Evolutionary conservation across 1,139 yeast species (phyloP), one percentile per base, ranked within the genome.

Genomic region (Kodamaea anthophila): DNA sequence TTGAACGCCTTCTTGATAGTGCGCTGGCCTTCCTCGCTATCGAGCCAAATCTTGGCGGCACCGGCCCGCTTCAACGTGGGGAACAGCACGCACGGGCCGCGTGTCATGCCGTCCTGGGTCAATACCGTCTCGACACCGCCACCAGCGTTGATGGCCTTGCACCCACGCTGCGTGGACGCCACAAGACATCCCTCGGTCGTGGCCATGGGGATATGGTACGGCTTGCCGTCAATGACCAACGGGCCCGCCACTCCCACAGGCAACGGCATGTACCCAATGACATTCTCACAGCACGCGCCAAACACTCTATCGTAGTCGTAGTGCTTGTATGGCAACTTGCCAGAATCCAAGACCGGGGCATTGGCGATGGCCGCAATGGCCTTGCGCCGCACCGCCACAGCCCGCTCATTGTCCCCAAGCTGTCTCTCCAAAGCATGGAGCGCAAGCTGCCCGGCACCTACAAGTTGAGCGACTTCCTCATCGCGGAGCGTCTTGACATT

Each of bases 241-340:
- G 99, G 98, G 34, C 99, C 99, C 21, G 97, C 97, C 51, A 93
- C 82, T 55, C 99, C 98, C 37, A 91, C 86, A 8, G 98, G 99
- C 28, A 91, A 57, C 19, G 98, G 99, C 77, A 88, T 76, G 53
- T 70, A 91, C 23, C 98, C 99, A 56, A 91, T 84, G 36, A 91
- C 98, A 52, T 91, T 91, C 58, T 91, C 99, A 66, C 99, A 91
- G 63, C 99, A 91, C 8, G 98, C 97, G 41, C 98, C 98, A 52
- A 88, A 78, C 9, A 93, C 98, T 46, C 97, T 77, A 51, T 88
- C 94, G 53, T 87, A 93, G 55, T 93, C 96, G 53, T 91, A 91
- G 49, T 77, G 65, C 39, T 69, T 63, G 55, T 77, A 86, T 12
- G 99, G 99, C 42, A 91, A 67, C 42, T 75, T 73, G 23, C 74